Evolutionary conservation across 225 moss, liverwort and hornwort genomes (phyloP).

Genomic region (Anthoceros angustus): DNA sequence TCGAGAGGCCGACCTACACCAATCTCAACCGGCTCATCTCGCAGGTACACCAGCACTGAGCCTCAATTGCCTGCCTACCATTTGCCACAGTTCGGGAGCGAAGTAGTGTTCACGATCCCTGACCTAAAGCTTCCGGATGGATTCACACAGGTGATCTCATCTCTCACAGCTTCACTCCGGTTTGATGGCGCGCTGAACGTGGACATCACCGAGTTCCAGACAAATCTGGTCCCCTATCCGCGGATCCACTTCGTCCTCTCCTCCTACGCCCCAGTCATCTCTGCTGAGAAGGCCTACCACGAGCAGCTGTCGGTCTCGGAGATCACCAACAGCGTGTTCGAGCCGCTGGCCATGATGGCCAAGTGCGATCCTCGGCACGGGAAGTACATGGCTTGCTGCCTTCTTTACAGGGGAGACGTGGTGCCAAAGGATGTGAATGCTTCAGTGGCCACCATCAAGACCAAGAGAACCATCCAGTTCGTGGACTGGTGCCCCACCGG

Average conservation of each 20-base stretch:
- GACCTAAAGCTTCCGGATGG: neutral
- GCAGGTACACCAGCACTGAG: neutral
- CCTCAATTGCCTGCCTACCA: neutral
- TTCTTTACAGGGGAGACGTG: neutral
- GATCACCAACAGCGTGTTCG: conserved; percentile 2
- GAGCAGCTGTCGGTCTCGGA: conserved; percentile 4
- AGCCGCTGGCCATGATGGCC: conserved; percentile 1
- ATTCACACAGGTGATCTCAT: neutral
- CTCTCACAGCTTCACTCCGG: neutral
- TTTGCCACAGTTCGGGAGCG: no score
- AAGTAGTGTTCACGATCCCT: no score
- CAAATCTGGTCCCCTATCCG: neutral
- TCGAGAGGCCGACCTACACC: neutral
- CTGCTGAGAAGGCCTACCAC: conserved; percentile 4
- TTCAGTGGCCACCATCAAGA: neutral
- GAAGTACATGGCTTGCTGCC: conserved; percentile 4
- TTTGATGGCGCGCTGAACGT: conserved; percentile 2
- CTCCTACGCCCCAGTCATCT: conserved; percentile 1
- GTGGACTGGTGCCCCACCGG: conserved; percentile 1
- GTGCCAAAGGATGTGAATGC: conserved; percentile 3
- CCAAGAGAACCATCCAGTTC: conserved; percentile 2
- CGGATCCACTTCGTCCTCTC: conserved; percentile 4
- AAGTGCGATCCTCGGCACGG: conserved; percentile 4
- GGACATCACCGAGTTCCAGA: conserved; percentile 6
- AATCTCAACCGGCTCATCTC: conserved; percentile 4